Evolutionary conservation across 2,329 filamentous ascomycete species (phyloP).

Genomic region (Diaporthe citrichinensis): DNA sequence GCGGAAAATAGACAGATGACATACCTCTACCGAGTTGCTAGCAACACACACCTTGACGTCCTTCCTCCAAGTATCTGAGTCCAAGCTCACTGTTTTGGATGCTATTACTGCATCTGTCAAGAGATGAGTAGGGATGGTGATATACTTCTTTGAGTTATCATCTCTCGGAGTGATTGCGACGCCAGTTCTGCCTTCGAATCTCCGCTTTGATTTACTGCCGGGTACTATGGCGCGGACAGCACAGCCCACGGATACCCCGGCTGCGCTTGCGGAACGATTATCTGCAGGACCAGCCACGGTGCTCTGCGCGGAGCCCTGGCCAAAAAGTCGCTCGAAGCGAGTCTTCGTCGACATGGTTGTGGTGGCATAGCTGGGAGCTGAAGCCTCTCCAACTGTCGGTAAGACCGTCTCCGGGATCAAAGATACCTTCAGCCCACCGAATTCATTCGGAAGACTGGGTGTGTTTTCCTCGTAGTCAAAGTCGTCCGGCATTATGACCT

Average conservation of each 20-base stretch:
- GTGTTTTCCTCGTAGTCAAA: not conserved
- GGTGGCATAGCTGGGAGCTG: not conserved
- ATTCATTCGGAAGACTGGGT: not conserved
- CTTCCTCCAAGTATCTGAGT: not conserved
- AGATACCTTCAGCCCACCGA: not conserved
- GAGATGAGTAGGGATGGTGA: not conserved
- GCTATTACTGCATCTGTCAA: not conserved
- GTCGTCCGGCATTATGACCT: not conserved
- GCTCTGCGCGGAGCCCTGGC: not conserved
- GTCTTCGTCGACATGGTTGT: not conserved
- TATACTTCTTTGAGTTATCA: not conserved
- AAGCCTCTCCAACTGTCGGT: constrained; percentile 9
- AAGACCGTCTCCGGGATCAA: not conserved
- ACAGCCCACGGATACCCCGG: not conserved
- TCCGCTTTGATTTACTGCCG: not conserved
- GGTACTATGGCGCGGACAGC: not conserved
- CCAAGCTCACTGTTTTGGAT: not conserved
- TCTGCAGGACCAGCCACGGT: not conserved
- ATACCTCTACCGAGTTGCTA: not conserved
- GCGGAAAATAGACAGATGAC: not conserved
- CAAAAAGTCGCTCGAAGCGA: not conserved
- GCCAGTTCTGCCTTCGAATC: not conserved
- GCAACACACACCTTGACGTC: not conserved
- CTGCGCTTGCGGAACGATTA: not conserved
- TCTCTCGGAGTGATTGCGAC: not conserved